These are phyloP conservation scores for Penicillium canariense DNA, from an alignment of 495 filamentous ascomycete genomes.

Conservation along the genomic window DNA sequence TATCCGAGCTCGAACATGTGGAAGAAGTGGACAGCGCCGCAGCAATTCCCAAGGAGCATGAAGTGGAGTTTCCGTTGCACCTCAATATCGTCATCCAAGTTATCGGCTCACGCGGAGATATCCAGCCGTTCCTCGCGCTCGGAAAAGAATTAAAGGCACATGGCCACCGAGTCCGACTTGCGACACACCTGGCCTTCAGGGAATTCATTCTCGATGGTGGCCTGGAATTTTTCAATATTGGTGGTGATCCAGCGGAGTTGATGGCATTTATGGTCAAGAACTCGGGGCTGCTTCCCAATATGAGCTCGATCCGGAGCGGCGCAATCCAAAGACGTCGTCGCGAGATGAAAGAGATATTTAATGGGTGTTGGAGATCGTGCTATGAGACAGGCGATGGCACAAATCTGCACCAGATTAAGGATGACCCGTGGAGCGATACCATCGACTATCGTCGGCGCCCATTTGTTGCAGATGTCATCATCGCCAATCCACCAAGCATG, in stretches of 20 bases:
- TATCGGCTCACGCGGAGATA: constrained; percentile 76
- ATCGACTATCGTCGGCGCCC: constrained; percentile 47
- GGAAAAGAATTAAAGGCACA: constrained; percentile 64
- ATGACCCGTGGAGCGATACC: constrained; percentile 34
- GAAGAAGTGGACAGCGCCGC: not conserved
- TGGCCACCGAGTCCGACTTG: constrained; percentile 73
- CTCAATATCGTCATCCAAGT: constrained; percentile 81
- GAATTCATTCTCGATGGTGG: constrained; percentile 67
- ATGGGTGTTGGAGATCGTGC: constrained; percentile 78
- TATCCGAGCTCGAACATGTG: constrained; percentile 14
- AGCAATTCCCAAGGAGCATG: constrained; percentile 47
- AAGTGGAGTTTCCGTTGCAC: constrained; percentile 52
- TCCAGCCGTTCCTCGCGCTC: constrained; percentile 72
- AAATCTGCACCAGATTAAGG: constrained; percentile 40
- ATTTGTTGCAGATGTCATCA: constrained; percentile 80
- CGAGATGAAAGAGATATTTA: constrained; percentile 66
- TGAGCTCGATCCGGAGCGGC: constrained; percentile 63
- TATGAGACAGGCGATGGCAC: constrained; percentile 61
- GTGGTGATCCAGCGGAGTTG: constrained; percentile 74
- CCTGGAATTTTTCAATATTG: constrained; percentile 77
- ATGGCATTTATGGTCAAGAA: constrained; percentile 92
- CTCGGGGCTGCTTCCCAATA: constrained; percentile 70
- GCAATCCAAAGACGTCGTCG: constrained; percentile 64
- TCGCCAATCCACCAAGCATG: constrained; percentile 81
- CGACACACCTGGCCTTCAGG: constrained; percentile 72